Base-by-base conservation (phyloP, 805 yeast species). In the Brettanomyces bruxellensis region DNA sequence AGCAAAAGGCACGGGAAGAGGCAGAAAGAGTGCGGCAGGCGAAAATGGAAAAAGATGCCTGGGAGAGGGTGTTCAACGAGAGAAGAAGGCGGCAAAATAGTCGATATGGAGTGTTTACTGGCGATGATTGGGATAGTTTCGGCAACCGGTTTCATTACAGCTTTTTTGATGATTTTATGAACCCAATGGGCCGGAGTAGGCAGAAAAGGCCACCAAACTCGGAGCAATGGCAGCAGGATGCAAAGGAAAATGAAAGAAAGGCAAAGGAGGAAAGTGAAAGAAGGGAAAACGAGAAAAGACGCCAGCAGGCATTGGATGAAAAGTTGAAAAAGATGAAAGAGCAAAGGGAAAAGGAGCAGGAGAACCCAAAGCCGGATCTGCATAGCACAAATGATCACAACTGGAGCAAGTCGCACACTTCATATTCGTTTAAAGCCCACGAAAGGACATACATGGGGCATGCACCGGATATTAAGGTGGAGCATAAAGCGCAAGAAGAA, bases 391-490 rank as follows among this genome's bases (percentile, higher is more conserved):
- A 59, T 28, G 57, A 57, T 47, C 59, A 56, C 2, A 48, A 44
- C 6, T 59, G 62, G 60, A 53, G 56, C 7, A 50, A 42, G 6
- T 58, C 64, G 6, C 46, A 45, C 25, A 51, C 61, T 1, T 50
- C 64, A 3, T 62, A 61, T 40, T 57, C 66, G 4, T 61, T 49
- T 44, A 50, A 47, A 12, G 51, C 59, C 2, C 39, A 52, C 3
- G 64, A 60, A 37, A 57, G 51, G 45, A 60, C 66, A 8, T 57
- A 49, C 35, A 55, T 59, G 13, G 60, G 60, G 4, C 40, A 43
- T n/a, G 47, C 43, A 5, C 63, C 64, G 3, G 41, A 50, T n/a
- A 28, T 50, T 25, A 53, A 47, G 24, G 39, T 46, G 3, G 51
- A 48, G 4, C 24, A 25, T 5, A n/a, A 12, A 12, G 25, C 13